Conservation (phyloP, 2,329 filamentous ascomycete species). For the Alternaria panax region DNA sequence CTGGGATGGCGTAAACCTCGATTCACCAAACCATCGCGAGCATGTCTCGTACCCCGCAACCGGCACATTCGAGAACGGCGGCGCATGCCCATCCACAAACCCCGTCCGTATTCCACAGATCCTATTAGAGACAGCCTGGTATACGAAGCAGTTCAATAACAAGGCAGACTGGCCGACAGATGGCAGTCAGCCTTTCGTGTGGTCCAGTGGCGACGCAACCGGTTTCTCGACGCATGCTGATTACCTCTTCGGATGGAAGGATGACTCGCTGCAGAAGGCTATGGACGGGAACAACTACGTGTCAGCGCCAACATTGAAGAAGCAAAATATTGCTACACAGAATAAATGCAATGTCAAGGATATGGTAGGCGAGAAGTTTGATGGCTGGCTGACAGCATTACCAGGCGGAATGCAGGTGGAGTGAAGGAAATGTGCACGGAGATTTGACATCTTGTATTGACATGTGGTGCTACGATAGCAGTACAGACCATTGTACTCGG, state of each 20-base stretch:
- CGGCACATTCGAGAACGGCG: constrained; percentile 44
- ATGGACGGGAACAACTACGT: constrained; percentile 44
- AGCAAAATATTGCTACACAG: constrained; percentile 43
- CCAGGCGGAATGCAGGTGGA: constrained; percentile 14
- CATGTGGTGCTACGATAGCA: not conserved
- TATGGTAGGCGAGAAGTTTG: constrained; percentile 42
- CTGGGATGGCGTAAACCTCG: constrained; percentile 40
- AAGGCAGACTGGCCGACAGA: constrained; percentile 43
- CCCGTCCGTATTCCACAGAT: constrained; percentile 41
- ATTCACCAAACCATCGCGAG: constrained; percentile 36
- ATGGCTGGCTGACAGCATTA: constrained; percentile 37
- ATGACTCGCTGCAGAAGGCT: constrained; percentile 18
- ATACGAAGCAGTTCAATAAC: constrained; percentile 42
- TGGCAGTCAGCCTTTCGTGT: constrained; percentile 43
- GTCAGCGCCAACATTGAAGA: constrained; percentile 39
- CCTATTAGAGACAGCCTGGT: constrained; percentile 46
- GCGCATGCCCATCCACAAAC: constrained; percentile 35
- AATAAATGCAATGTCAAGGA: constrained; percentile 45
- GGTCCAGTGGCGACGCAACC: constrained; percentile 39
- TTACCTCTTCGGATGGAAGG: constrained; percentile 42
- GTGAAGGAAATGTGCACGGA: not conserved
- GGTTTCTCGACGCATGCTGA: constrained; percentile 43
- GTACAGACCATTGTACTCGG: not conserved
- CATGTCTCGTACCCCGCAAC: constrained; percentile 37
- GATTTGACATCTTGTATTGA: not conserved